phyloP scores from a whole-genome alignment of 768 basidiomycete genomes.

The Galerina marginata region DNA sequence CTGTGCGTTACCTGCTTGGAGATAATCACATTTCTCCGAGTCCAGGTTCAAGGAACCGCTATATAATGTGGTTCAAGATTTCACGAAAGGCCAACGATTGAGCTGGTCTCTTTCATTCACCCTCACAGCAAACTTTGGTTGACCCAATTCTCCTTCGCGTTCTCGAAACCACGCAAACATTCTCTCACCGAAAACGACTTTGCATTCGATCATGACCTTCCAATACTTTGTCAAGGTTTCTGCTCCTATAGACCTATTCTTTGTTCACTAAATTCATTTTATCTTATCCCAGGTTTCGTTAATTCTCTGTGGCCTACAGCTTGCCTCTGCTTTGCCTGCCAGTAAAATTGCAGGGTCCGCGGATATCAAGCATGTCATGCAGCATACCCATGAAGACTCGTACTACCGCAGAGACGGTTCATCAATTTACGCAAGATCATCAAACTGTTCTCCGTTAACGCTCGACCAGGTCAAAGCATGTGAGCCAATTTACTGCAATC shows the following conservation, averaged over 20 bases:
- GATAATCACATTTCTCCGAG: no score
- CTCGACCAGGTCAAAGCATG: conserved; percentile 2
- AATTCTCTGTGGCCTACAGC: neutral
- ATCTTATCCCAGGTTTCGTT: neutral
- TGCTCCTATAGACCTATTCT: neutral
- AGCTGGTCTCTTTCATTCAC: neutral
- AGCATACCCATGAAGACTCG: conserved; percentile 1
- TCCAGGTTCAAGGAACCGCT: no score
- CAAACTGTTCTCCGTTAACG: neutral
- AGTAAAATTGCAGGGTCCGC: conserved; percentile 1
- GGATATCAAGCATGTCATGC: conserved; percentile 4
- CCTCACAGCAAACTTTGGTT: neutral
- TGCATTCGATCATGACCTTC: neutral
- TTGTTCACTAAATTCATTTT: neutral
- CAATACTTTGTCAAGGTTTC: neutral
- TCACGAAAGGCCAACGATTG: neutral
- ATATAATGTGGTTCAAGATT: no score
- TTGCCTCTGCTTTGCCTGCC: conserved; percentile 4
- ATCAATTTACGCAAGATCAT: conserved; percentile 1
- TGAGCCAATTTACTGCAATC: neutral
- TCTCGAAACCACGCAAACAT: neutral
- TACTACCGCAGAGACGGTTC: neutral
- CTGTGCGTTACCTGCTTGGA: no score
- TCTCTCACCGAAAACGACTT: neutral
- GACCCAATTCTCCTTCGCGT: neutral